Conservation (phyloP, 331 rosid species). For the Malus hybrid region DNA sequence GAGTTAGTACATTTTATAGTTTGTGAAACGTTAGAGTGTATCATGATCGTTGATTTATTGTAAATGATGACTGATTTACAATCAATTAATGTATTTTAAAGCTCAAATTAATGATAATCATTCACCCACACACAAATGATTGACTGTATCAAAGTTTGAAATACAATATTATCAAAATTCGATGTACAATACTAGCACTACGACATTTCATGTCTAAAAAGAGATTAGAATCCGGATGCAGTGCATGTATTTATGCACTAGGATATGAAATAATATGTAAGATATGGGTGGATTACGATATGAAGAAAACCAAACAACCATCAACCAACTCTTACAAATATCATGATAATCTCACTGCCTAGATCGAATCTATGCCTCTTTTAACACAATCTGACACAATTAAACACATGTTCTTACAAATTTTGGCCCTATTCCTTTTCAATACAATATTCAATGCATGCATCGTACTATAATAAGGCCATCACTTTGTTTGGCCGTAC, state of each 20-base stretch:
- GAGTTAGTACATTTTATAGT: no score
- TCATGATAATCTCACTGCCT: not conserved
- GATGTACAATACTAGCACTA: not conserved
- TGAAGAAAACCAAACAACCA: not conserved
- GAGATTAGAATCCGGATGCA: not conserved
- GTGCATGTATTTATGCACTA: not conserved
- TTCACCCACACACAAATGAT: not conserved
- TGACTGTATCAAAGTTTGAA: not conserved
- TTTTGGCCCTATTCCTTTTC: not conserved
- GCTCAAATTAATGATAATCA: no score
- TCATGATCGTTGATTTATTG: no score
- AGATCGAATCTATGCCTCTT: slow-evolving; percentile 3
- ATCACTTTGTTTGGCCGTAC: not conserved
- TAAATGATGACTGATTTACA: no score
- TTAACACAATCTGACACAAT: not conserved
- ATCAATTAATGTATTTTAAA: no score
- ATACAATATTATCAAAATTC: no score
- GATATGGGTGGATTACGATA: not conserved
- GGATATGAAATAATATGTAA: not conserved
- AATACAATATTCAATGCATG: not conserved
- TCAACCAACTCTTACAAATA: not conserved
- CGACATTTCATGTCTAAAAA: no score
- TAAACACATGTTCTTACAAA: not conserved
- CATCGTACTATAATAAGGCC: no score
- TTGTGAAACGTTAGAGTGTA: accelerated